Base-by-base conservation (phyloP, 2,329 filamentous ascomycete species). In the Akanthomyces lecanii region DNA sequence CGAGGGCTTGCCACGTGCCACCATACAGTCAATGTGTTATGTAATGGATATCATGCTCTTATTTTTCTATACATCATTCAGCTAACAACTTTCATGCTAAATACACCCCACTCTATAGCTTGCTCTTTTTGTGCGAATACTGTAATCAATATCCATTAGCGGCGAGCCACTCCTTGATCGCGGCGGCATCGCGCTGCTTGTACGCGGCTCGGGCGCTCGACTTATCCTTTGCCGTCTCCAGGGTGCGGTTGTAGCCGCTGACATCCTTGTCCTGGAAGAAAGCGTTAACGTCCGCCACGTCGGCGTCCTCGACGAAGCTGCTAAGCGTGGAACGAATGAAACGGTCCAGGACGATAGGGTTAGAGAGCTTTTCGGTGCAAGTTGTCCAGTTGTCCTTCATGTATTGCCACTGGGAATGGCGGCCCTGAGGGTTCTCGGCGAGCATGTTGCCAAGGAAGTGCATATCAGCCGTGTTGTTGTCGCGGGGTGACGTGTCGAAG, bases 201-300 rank as follows among this genome's bases (percentile, higher is more conserved):
- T 97, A 99, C 47, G 86, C 86, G 5, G 92, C 92, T 70, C 93
- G 89, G 12, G 90, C 91, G 48, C 88, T 85, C 67, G 98, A 91
- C 66, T 89, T 92, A 74, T 98, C 95, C 73, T 88, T 88, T 66
- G 94, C 89, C 67, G 96, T 91, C 67, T 89, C 88, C 58, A 99
- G 78, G 4, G 91, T 93, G 62, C 95, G 88, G 74, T 96, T 90
- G 75, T 93, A 98, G 55, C 88, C 90, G 70, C 86, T 86, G 21
- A 90, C 94, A 71, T 98, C 91, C 81, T 94, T 96, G 70, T 85
- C 84, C 69, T 85, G 82, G 81, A 98, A 99, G 82, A 99, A 99
- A 3, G 78, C 74, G 56, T 88, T 82, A 70, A 99, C 95, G 61
- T 97, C 92, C 67, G 86, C 81, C 66, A 91, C 84, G 18, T 86